Conservation (phyloP, 2,329 filamentous ascomycete species). For the Thyridium curvatum region DNA sequence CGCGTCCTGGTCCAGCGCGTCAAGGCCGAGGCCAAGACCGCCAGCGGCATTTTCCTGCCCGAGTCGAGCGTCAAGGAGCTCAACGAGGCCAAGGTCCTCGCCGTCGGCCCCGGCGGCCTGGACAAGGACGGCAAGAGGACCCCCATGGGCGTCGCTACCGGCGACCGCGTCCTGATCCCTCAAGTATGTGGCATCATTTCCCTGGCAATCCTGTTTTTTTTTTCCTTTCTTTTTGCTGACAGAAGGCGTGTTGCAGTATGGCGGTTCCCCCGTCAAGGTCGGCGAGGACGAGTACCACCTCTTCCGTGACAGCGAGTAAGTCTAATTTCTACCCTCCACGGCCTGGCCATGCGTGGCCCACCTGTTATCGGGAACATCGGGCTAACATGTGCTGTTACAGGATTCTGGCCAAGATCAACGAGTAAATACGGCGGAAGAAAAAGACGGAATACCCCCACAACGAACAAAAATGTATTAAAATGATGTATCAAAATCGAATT, state of each 20-base stretch:
- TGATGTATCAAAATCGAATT: too few species aligned
- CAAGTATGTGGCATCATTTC: conserved; percentile 53
- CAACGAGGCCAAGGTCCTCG: conserved; percentile 94
- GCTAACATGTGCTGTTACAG: conserved; percentile 37
- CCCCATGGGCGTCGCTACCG: conserved; percentile 72
- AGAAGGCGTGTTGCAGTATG: conserved; percentile 61
- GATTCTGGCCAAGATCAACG: conserved; percentile 98
- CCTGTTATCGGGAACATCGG: not conserved
- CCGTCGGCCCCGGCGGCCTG: conserved; percentile 82
- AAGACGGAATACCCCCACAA: conserved; percentile 17
- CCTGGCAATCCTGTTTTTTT: too few species aligned
- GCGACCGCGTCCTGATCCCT: conserved; percentile 93
- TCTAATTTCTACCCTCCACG: conserved; percentile 17
- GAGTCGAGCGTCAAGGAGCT: conserved; percentile 97
- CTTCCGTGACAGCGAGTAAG: conserved; percentile 97
- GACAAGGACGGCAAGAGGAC: conserved; percentile 88
- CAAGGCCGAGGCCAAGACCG: conserved; percentile 95
- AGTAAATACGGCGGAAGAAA: conserved; percentile 52
- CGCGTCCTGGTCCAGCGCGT: conserved; percentile 96
- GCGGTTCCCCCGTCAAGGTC: conserved; percentile 92
- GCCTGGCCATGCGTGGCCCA: not conserved
- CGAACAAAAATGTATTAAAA: conserved; percentile 9
- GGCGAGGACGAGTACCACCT: conserved; percentile 94
- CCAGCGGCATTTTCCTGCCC: conserved; percentile 93
- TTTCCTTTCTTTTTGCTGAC: not conserved